phyloP scores from a whole-genome alignment of 371 early-diverging fungal species.

The Mucor plumbeus region DNA sequence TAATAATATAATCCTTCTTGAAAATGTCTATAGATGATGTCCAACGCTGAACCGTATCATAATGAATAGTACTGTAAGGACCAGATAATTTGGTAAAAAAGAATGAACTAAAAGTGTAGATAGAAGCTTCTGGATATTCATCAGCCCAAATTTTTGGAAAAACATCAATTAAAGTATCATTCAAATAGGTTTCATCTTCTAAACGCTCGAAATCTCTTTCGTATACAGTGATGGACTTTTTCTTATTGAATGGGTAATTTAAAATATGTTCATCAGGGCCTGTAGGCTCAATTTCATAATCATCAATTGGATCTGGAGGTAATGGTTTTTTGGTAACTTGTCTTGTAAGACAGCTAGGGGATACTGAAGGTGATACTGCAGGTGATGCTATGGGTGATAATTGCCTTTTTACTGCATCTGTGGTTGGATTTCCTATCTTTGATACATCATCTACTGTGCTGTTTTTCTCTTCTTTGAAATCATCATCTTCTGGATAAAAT shows the following conservation, averaged over 20 bases:
- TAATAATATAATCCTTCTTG: constrained; percentile 20
- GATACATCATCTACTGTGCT: too few relatives aligned
- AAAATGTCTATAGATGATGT: constrained; percentile 24
- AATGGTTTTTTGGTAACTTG: background rate
- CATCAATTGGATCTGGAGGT: constrained; percentile 16
- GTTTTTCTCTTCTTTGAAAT: background rate
- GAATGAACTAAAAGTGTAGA: constrained; percentile 27
- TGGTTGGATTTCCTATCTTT: background rate
- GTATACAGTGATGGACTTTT: constrained; percentile 14
- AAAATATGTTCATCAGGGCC: constrained; percentile 19
- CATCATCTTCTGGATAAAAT: background rate
- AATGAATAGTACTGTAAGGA: constrained; percentile 7
- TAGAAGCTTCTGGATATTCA: constrained; percentile 3
- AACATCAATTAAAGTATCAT: constrained; percentile 27
- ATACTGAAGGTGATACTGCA: background rate
- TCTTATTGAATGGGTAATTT: constrained; percentile 20
- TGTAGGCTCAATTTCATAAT: constrained; percentile 4
- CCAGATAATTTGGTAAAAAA: constrained; percentile 21
- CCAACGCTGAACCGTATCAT: constrained; percentile 18
- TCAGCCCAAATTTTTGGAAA: constrained; percentile 30
- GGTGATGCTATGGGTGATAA: background rate
- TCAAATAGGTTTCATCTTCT: constrained; percentile 19
- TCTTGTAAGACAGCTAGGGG: background rate
- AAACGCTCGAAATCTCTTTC: constrained; percentile 17
- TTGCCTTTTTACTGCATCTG: too few relatives aligned